These are phyloP conservation scores for Pterocarpus santalinus DNA, from an alignment of 306 rosid species.

Conservation along the genomic window DNA sequence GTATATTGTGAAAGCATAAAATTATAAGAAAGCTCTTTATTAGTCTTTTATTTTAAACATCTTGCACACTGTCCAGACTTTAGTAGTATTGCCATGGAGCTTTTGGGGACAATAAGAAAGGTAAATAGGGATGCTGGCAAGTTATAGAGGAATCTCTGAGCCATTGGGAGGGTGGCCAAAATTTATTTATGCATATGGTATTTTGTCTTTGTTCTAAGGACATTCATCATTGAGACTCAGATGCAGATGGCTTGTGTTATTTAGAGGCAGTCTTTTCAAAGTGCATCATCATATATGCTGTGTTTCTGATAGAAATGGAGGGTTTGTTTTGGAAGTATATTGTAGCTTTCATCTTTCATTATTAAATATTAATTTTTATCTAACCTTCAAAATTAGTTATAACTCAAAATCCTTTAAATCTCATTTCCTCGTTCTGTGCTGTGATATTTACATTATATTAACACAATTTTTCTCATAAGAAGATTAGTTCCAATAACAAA, in stretches of 20 bases:
- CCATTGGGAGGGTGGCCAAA: constrained; percentile 4
- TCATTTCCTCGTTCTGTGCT: neutral
- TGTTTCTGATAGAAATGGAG: neutral
- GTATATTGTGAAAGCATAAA: constrained; percentile 16
- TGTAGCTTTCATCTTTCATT: neutral
- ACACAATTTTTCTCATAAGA: neutral
- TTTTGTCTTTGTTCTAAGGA: neutral
- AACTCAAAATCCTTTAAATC: neutral
- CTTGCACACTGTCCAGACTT: neutral
- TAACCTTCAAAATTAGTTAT: neutral
- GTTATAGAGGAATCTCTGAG: constrained; percentile 14
- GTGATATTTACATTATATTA: constrained; percentile 2
- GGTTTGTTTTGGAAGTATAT: neutral
- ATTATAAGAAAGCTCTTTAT: neutral
- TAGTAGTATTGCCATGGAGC: neutral
- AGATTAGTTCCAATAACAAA: neutral
- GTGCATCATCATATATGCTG: constrained; percentile 5
- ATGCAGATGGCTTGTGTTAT: constrained; percentile 21
- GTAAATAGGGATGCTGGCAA: constrained; percentile 2
- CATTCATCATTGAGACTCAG: neutral
- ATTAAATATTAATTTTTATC: neutral
- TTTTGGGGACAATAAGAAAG: constrained; percentile 1
- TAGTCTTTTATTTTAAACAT: neutral
- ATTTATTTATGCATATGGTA: neutral
- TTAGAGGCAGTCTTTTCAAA: neutral